Conservation (phyloP, 139 green algal genomes). For the Auxenochlorella pyrenoidosa region DNA sequence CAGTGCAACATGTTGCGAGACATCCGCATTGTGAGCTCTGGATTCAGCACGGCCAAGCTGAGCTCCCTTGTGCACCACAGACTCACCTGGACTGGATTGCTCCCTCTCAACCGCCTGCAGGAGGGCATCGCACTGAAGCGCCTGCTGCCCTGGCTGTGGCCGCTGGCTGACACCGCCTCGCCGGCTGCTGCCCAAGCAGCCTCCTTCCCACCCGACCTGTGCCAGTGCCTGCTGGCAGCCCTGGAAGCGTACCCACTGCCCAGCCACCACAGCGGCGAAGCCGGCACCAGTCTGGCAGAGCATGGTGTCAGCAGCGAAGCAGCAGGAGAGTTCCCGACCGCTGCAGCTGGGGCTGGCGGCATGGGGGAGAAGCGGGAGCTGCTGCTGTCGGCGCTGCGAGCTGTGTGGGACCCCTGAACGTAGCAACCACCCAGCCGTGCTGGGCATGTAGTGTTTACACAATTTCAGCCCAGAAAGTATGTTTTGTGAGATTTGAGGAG, state of each 20-base stretch:
- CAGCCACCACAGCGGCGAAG: background rate
- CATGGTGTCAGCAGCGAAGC: background rate
- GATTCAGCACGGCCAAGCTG: background rate
- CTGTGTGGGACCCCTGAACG: background rate
- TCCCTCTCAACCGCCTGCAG: background rate
- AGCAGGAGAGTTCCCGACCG: no score
- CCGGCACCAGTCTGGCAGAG: background rate
- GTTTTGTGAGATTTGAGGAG: no score
- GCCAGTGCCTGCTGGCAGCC: background rate
- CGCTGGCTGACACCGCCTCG: background rate
- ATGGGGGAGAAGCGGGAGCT: constrained; percentile 14
- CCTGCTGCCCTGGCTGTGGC: constrained; percentile 22
- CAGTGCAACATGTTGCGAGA: background rate
- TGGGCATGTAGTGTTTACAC: background rate
- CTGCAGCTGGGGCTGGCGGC: background rate
- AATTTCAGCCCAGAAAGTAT: background rate
- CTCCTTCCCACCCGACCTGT: background rate
- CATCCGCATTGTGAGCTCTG: background rate
- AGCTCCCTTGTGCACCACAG: no score
- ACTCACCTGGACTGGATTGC: no score
- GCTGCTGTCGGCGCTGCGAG: constrained; percentile 14
- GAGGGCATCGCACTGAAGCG: constrained; percentile 19
- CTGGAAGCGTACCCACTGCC: constrained; percentile 2
- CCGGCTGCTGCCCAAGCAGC: background rate
- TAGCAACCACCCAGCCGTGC: background rate